Base-by-base conservation (phyloP, 2,329 filamentous ascomycete genomes). In the Pyrenophora tritici-repentis region DNA sequence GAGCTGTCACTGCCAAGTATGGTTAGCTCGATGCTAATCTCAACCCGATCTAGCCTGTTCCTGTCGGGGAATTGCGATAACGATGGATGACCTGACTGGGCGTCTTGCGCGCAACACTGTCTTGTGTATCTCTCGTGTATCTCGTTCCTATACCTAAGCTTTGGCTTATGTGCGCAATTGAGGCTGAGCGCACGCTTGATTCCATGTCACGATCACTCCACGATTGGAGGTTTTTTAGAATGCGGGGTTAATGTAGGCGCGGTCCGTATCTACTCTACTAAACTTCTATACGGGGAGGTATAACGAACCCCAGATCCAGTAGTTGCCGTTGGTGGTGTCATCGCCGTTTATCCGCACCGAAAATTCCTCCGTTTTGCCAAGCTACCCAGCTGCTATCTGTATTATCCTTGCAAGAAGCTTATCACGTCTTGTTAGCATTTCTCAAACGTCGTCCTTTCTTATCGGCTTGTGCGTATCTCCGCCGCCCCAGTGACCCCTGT, bases 11-110 rank as follows among this genome's bases (percentile, higher is more conserved):
- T 24, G 22, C 22, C 22, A 29, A 29, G 26, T 29, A 13, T 10
- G 26, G 26, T 36, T 42, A 38, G 35, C 29, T 20, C 12, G 13
- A 3, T 10, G 31, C 44, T 58, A 52, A 33, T 26, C 55, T 45
- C n/a, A 20, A 24, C 4, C 8, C 26, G 14, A 31, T 7, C n/a
- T 50, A 46, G 39, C 42, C 29, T 14, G 26, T 31, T 14, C 9
- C 22, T 24, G 20, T 45, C 47, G 57, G 41, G 44, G 24, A 39
- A 42, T 47, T 49, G 35, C 44, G 58, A 63, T 62, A 62, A 62
- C 55, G 20, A 42, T 44, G 34, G 29, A 43, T 34, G 39, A 12
- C 49, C 42, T 55, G 18, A 60, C 46, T 63, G 53, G 58, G 47
- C 42, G 36, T 38, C 16, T 20, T 32, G 29, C 24, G 4, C 16